Base-by-base conservation (phyloP, 805 yeast species). In the Saccharomyces paradoxus region DNA sequence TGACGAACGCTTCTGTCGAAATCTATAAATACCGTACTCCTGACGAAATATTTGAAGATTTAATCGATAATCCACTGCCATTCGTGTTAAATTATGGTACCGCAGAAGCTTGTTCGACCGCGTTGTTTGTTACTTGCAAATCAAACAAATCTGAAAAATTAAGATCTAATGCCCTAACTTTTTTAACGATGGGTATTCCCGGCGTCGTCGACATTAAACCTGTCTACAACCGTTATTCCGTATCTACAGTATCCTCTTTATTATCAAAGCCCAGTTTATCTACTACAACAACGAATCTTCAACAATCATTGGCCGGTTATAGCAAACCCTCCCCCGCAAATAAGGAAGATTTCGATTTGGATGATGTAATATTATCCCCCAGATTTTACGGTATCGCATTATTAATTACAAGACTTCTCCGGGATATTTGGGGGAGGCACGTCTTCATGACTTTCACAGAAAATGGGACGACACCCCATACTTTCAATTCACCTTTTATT, bases 71-170 rank as follows among this genome's bases (percentile, higher is more conserved):
- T 22, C 80, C 88, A 52, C 78, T 83, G 52, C 79, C 84, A 51
- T 89, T 89, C 65, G 81, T 85, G 17, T 79, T 81, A 50, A 85
- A 87, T 53, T 90, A 89, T 67, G 97, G 98, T 5, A 79, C 84
- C 51, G 83, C 87, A 52, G 99, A 95, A 68, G 84, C 96, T 3
- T 92, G 97, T 65, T 85, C 96, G 0, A 84, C 94, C 1, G 87
- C 97, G 10, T 75, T 94, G 51, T 86, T 87, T 59, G 82, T 89
- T 52, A 87, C 96, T 1, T 87, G 96, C 64, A 83, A 88, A 54
- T 81, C 81, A 59, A 82, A 83, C 54, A 79, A 81, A 57, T 72
- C 92, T 0, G 87, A 75, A 56, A 63, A 73, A 14, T 65, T 74
- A 47, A 72, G 77, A 65, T 70, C 77, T 0, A 72, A 70, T 50